A percentile compares a stretch with the other conserved stretches of the same genome.
Conservation (phyloP, 2,329 filamentous ascomycete genomes). For the Dothidotthia symphoricarpi region DNA sequence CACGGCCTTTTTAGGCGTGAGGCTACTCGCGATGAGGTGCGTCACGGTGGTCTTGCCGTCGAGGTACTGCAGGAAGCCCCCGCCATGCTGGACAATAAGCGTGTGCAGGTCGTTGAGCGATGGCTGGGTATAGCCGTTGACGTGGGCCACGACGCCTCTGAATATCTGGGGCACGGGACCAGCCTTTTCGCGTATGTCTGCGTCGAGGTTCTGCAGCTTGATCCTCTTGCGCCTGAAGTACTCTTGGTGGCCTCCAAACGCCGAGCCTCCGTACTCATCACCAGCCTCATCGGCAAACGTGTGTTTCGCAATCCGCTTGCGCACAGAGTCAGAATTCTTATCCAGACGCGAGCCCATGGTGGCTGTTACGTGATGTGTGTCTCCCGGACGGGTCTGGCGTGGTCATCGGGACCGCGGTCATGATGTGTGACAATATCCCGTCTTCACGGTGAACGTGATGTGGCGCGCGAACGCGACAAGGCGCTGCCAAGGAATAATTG, state of each 20-base stretch:
- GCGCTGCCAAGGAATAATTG: too few species aligned
- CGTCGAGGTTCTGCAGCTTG: conserved; percentile 93
- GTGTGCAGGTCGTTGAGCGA: conserved; percentile 84
- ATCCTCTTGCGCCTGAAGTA: conserved; percentile 96
- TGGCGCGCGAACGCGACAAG: conserved; percentile 9
- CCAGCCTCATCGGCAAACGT: conserved; percentile 77
- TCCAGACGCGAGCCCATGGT: conserved; percentile 63
- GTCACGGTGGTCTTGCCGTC: conserved; percentile 94
- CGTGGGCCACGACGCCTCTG: conserved; percentile 83
- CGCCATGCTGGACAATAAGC: conserved; percentile 89
- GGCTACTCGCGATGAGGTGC: conserved; percentile 86
- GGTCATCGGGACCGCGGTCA: conserved; percentile 25
- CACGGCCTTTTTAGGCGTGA: conserved; percentile 89
- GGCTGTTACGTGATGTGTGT: background rate
- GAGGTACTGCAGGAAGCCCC: conserved; percentile 89
- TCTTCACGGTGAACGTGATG: background rate
- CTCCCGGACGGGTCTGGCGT: conserved; percentile 14
- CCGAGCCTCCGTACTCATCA: conserved; percentile 85
- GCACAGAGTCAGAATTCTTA: conserved; percentile 57
- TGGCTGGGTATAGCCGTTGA: conserved; percentile 95
- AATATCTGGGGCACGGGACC: conserved; percentile 79
- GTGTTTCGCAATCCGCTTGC: conserved; percentile 66
- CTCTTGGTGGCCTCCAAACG: conserved; percentile 84
- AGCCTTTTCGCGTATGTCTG: conserved; percentile 68
- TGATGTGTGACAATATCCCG: conserved; percentile 18